Base-by-base conservation (phyloP, 78 protist species). In the Chrysochromulina parva region DNA sequence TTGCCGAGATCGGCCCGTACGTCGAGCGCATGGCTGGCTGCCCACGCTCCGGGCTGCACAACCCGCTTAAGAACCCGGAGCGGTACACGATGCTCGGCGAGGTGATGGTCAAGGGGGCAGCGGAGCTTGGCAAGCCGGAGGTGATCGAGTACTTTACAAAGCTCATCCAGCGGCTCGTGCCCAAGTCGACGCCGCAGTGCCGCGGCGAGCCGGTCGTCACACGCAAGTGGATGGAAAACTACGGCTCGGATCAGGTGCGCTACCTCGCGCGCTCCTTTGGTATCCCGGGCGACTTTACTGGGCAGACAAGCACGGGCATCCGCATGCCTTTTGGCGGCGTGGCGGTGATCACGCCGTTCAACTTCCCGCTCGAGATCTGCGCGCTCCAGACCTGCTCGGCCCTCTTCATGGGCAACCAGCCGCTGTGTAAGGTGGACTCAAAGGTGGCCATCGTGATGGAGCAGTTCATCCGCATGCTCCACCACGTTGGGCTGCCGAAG, bases 321-420 rank as follows among this genome's bases (percentile, higher is more conserved):
- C 88, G 89, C 66, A 59, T 88, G 87, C 94, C 94, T 20, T 87
- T 28, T 47, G 94, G 91, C 47, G 88, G 59, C 19, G 91, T 88
- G 22, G 48, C 80, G 14, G 50, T 92, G 54, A 55, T 92, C 14
- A 66, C 94, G 48, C 94, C 94, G 54, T 92, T 92, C 94, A 92
- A 92, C 91, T 92, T 92, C 92, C 94, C 94, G 19, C 92, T 92
- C 80, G 94, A 92, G 82, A 74, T 74, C 55, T 16, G n/a, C n/a
- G 9, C 55, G 19, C 82, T 58, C 47, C 88, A 88, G 93, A 4
- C 28, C 48, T 50, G 76, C 57, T 76, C 81, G 17, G 93, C 93
- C 19, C 85, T 91, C 71, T 91, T 54, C 88, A 91, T 91, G 93
- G 93, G 93, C 89, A 91, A 91, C 93, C 52, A 65, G 80, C 90